Percentiles rank a stretch among this genome's conserved stretches.
These are phyloP conservation scores for Gossypium ekmanianum DNA, from an alignment of 345 rosid species.

Conservation along the genomic window DNA sequence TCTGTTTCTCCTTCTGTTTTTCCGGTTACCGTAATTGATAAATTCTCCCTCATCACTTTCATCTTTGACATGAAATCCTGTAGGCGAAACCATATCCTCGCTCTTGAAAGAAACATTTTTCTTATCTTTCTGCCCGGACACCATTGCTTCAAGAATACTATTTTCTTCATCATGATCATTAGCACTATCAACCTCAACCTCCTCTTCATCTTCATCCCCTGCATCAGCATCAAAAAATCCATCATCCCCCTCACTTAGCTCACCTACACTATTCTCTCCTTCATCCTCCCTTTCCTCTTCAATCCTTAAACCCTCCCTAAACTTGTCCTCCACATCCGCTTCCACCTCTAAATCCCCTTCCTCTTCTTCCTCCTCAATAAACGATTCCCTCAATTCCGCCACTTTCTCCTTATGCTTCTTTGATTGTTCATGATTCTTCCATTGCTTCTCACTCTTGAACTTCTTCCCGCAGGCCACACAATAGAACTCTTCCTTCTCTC, in stretches of 20 bases:
- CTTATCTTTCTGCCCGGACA: slow-evolving; percentile 46
- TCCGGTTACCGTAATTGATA: slow-evolving; percentile 42
- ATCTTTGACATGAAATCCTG: slow-evolving; percentile 31
- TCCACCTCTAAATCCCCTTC: slow-evolving; percentile 28
- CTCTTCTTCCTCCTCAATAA: slow-evolving; percentile 43
- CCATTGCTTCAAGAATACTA: slow-evolving; percentile 67
- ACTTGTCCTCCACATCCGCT: slow-evolving; percentile 40
- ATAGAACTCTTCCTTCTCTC: slow-evolving; percentile 53
- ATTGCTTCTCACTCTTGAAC: slow-evolving; percentile 91
- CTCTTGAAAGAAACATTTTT: slow-evolving; percentile 30
- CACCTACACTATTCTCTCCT: slow-evolving; percentile 24
- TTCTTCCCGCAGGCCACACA: slow-evolving; percentile 88
- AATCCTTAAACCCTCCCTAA: slow-evolving; percentile 41
- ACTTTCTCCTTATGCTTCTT: slow-evolving; percentile 97
- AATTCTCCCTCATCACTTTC: slow-evolving; percentile 35
- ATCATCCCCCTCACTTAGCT: slow-evolving; percentile 32
- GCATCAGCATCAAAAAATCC: slow-evolving; percentile 32
- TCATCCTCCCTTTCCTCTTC: slow-evolving; percentile 27
- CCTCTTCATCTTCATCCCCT: slow-evolving; percentile 23
- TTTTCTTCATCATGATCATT: slow-evolving; percentile 46
- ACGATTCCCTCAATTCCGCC: slow-evolving; percentile 61
- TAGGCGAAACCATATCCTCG: slow-evolving; percentile 25
- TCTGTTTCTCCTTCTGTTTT: slow-evolving; percentile 42
- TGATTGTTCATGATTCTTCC: slow-evolving; percentile 96
- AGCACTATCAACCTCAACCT: slow-evolving; percentile 25